Evolutionary conservation across 805 yeast species (phyloP).

Genomic region (Candida pseudofarinosa): DNA sequence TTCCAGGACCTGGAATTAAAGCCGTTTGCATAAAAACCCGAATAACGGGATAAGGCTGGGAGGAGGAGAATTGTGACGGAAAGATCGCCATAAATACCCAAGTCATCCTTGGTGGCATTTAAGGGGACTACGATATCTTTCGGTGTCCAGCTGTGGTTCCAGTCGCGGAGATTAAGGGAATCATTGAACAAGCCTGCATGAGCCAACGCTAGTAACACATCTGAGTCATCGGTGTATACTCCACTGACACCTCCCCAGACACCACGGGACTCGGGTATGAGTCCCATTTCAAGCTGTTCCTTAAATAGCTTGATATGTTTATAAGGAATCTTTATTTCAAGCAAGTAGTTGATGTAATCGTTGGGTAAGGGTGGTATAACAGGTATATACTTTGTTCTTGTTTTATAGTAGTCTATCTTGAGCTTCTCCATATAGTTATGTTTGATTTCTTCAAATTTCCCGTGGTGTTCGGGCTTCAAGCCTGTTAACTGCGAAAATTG

Average conservation of each 20-base stretch:
- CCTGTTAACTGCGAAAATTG: constrained; percentile 30
- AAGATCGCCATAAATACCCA: constrained; percentile 42
- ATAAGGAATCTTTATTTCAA: constrained; percentile 57
- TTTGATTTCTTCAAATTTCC: constrained; percentile 25
- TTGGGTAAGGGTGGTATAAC: constrained; percentile 34
- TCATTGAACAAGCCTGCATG: constrained; percentile 67
- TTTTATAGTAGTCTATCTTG: constrained; percentile 18
- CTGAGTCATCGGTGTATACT: constrained; percentile 91
- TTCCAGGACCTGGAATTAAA: constrained; percentile 75
- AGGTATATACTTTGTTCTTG: constrained; percentile 28
- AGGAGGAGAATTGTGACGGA: constrained; percentile 58
- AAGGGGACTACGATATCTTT: constrained; percentile 24
- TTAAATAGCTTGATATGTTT: constrained; percentile 34
- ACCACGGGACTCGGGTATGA: constrained; percentile 29
- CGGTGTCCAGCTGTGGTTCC: constrained; percentile 28
- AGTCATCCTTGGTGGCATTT: constrained; percentile 10
- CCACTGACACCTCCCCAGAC: constrained; percentile 84
- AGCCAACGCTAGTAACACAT: constrained; percentile 65
- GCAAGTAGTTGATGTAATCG: constrained; percentile 35
- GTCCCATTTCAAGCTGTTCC: constrained; percentile 41
- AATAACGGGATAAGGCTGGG: constrained; percentile 64
- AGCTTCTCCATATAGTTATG: constrained; percentile 21
- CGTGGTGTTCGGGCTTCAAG: constrained; percentile 26
- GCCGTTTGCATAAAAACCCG: constrained; percentile 64
- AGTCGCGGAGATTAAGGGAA: constrained; percentile 23